Conservation (phyloP, 2,329 filamentous ascomycete species). For the Verticillium dahliae region DNA sequence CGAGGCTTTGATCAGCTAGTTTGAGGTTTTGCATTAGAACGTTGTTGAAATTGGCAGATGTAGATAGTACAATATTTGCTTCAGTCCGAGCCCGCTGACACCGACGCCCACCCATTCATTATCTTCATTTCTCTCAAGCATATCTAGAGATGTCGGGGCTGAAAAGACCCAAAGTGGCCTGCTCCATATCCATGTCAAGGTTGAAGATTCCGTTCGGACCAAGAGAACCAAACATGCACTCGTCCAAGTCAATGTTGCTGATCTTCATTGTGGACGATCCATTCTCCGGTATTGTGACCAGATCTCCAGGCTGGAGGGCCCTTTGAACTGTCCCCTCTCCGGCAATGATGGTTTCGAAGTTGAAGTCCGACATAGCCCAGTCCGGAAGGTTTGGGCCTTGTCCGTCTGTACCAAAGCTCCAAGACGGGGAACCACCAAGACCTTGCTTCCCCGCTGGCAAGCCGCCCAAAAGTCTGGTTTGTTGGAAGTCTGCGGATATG, state of each 20-base stretch:
- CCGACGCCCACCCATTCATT: background rate
- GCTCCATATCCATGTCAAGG: slow-evolving; percentile 3
- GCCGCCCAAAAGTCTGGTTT: background rate
- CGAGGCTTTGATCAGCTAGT: background rate
- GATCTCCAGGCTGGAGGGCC: background rate
- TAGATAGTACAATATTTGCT: background rate
- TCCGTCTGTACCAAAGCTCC: background rate
- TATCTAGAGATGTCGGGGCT: background rate
- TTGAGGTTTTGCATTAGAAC: background rate
- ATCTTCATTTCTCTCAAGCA: background rate
- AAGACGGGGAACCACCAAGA: background rate
- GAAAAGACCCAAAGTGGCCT: background rate
- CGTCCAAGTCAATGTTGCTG: slow-evolving; percentile 1
- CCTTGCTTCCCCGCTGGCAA: background rate
- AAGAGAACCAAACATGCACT: slow-evolving; percentile 1
- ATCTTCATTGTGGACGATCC: background rate
- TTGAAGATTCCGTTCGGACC: slow-evolving; percentile 1
- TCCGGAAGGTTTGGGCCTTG: background rate
- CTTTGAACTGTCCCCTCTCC: background rate
- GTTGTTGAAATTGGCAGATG: background rate
- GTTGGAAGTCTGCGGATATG: background rate
- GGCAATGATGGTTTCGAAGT: slow-evolving; percentile 3
- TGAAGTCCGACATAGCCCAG: slow-evolving; percentile 7
- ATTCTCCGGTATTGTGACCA: background rate
- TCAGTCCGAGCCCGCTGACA: background rate